These are phyloP conservation scores for Beauveria sp. DNA, from an alignment of 2,329 filamentous ascomycete species.

Conservation along the genomic window DNA sequence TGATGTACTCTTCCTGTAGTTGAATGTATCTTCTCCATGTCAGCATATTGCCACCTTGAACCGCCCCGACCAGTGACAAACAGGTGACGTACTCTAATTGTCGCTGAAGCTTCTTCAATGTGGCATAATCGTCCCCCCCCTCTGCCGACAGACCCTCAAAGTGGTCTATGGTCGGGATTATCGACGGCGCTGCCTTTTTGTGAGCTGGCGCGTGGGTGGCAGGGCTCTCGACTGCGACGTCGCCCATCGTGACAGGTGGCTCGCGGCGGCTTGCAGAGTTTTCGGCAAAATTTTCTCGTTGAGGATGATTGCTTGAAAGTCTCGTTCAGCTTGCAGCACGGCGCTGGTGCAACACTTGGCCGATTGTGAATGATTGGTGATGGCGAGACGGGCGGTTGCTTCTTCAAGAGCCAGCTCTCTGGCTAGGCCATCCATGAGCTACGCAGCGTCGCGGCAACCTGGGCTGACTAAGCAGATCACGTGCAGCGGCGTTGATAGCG, in stretches of 20 bases:
- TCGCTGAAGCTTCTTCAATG: conserved; percentile 90
- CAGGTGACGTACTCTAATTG: conserved; percentile 70
- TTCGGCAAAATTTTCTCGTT: no score
- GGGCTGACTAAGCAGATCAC: conserved; percentile 8
- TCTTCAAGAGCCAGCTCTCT: conserved; percentile 1
- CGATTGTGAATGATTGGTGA: neutral
- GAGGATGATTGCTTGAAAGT: no score
- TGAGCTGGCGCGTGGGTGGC: conserved; percentile 65
- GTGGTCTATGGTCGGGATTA: conserved; percentile 83
- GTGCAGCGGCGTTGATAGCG: neutral
- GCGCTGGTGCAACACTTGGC: neutral
- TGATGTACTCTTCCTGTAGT: conserved; percentile 99
- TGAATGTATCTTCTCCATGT: conserved; percentile 66
- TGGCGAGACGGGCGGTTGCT: neutral
- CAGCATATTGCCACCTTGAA: conserved; percentile 16
- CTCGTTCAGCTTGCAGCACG: neutral
- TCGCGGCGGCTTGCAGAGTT: neutral
- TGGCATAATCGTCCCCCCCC: conserved; percentile 86
- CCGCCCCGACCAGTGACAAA: neutral
- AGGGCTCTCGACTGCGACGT: conserved; percentile 78
- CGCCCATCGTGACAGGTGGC: conserved; percentile 58
- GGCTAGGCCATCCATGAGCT: conserved; percentile 9
- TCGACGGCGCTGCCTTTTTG: conserved; percentile 70
- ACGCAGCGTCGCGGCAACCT: conserved; percentile 5
- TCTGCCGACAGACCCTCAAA: conserved; percentile 78